Base-by-base conservation (phyloP, 2,329 filamentous ascomycete species). In the Orbilia brochopaga region DNA sequence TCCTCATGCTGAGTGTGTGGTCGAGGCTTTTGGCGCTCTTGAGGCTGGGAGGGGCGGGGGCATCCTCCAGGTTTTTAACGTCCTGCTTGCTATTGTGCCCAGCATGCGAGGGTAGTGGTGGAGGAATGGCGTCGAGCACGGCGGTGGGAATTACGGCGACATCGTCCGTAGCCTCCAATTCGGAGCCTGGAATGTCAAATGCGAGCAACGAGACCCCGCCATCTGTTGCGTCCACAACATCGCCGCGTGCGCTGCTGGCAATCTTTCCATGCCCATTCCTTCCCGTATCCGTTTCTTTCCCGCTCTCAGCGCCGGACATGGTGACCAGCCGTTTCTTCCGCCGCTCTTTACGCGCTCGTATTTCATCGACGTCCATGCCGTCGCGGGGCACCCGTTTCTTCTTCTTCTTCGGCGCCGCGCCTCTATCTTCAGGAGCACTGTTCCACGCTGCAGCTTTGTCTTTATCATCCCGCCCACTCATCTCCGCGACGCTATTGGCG, bases 391-490 rank as follows among this genome's bases (percentile, higher is more conserved):
- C 48, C 55, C 74, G 37, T 55, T 72, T 52, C 54, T 75, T 75
- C 63, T 75, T 67, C 44, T 75, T 69, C 54, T 64, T 73, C 55
- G 67, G 50, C 69, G 72, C 21, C 8, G 17, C 23, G 44, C 46
- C 64, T 56, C 76, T 74, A 35, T 72, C 70, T 57, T 76, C 74
- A n/a, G 62, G 69, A 4, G 73, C 69, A 50, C 72, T 75, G 37
- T 74, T 73, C 75, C 74, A 75, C 13, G 73, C 76, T 55, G 74
- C 59, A 32, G 27, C 27, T 32, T 32, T 32, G 8, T 32, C 27
- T 44, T 66, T 60, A 65, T 77, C 44, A 32, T 77, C 65, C n/a
- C 42, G 40, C n/a, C 61, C 52, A 35, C 61, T 65, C 61, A 57
- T 57, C 24, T 65, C 61, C 30, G 55, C 67, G 10, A 61, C 67